These are phyloP conservation scores for Suhomyces sp. DNA, from an alignment of 805 yeast species.

Conservation along the genomic window DNA sequence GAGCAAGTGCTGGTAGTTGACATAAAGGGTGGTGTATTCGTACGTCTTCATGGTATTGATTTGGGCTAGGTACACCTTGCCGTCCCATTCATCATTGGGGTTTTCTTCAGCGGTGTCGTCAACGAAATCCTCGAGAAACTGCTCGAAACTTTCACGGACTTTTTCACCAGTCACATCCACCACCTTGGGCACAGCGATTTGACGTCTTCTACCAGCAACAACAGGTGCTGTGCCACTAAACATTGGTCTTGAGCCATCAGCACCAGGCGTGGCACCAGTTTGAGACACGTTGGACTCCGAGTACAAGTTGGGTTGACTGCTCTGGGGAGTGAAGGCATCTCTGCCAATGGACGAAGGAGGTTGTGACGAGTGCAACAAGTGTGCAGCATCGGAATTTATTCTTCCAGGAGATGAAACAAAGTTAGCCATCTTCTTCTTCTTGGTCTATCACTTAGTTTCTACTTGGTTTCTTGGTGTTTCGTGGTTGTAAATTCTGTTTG, in stretches of 20 bases:
- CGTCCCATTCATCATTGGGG: constrained; percentile 42
- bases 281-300: constrained; percentile 23
- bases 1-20: constrained; percentile 78
- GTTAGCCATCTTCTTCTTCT: constrained; percentile 28
- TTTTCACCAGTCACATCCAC: constrained; percentile 90
- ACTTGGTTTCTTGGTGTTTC: not conserved
- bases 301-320: constrained; percentile 23
- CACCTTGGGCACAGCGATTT: constrained; percentile 77
- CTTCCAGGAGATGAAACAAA: constrained; percentile 45
- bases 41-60: constrained; percentile 74
- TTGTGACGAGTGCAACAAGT: constrained; percentile 38
- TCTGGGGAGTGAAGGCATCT: constrained; percentile 31
- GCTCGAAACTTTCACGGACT: constrained; percentile 87
- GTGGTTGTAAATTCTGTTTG: not conserved
- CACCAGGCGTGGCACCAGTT: constrained; percentile 10
- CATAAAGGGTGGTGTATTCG: constrained; percentile 74
- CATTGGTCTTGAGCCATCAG: not conserved
- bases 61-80: constrained; percentile 71
- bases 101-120: constrained; percentile 35
- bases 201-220: constrained; percentile 47
- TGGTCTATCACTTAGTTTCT: not conserved
- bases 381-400: constrained; percentile 44
- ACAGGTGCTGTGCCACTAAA: constrained; percentile 11
- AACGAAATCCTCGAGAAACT: constrained; percentile 66
- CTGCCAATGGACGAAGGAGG: constrained; percentile 43